phyloP scores from a whole-genome alignment of 1,284 basidiomycete species.

The Rhodotorula sp. region DNA sequence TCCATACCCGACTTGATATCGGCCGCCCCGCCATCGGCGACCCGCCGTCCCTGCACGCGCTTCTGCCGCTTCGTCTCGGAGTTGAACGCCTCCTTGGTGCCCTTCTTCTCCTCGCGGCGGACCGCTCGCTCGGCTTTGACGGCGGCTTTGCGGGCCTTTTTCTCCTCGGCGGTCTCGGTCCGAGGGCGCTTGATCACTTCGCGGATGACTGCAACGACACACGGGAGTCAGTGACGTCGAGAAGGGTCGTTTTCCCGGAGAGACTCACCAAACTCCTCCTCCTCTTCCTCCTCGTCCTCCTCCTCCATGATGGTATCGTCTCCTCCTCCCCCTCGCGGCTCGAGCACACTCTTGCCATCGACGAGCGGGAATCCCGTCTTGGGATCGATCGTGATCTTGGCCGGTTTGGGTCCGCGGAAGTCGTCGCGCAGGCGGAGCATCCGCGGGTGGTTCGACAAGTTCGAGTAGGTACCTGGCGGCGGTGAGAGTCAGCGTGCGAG shows the following conservation, averaged over 20 bases:
- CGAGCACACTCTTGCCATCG: slow-evolving; percentile 39
- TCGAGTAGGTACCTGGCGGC: slow-evolving; percentile 80
- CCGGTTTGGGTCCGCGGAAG: slow-evolving; percentile 29
- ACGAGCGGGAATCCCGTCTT: slow-evolving; percentile 72
- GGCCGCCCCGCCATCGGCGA: slow-evolving; percentile 37
- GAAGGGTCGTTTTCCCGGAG: background rate
- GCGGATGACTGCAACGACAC: slow-evolving; percentile 7
- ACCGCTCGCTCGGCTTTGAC: slow-evolving; percentile 74
- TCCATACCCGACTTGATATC: slow-evolving; percentile 33
- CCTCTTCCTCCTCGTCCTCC: slow-evolving; percentile 33
- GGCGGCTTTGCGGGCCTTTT: slow-evolving; percentile 81
- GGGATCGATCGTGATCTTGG: slow-evolving; percentile 68
- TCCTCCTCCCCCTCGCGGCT: slow-evolving; percentile 23
- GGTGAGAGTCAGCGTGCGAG: background rate
- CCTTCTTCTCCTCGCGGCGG: slow-evolving; percentile 77
- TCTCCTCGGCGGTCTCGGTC: slow-evolving; percentile 80
- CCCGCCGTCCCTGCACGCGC: slow-evolving; percentile 23
- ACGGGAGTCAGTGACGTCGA: too few species aligned
- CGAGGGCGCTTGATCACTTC: slow-evolving; percentile 64
- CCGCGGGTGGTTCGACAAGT: slow-evolving; percentile 89
- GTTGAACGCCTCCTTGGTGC: slow-evolving; percentile 70
- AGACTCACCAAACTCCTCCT: slow-evolving; percentile 33
- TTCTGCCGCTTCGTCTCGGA: slow-evolving; percentile 70
- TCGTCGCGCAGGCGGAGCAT: slow-evolving; percentile 68
- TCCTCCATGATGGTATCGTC: slow-evolving; percentile 39